Evolutionary conservation across 495 filamentous ascomycete species (phyloP).

Genomic region (Xylaria nigripes): DNA sequence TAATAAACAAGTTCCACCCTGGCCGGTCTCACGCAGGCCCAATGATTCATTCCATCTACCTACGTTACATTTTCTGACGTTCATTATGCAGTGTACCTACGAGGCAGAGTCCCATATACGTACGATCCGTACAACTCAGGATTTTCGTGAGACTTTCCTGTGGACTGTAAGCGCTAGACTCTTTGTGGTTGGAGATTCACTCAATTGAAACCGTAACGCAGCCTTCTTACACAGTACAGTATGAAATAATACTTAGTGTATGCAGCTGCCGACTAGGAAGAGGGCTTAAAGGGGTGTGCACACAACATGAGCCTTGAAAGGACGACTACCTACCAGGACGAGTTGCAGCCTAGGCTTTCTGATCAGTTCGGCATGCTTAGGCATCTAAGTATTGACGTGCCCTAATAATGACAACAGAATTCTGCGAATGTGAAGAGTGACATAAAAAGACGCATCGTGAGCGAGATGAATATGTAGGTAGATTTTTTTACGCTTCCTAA

Average conservation of each 20-base stretch:
- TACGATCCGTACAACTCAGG: not conserved
- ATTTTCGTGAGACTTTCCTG: constrained; percentile 7
- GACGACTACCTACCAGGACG: not conserved
- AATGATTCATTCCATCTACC: too few species aligned
- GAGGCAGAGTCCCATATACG: too few species aligned
- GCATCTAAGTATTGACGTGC: not conserved
- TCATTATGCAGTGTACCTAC: not conserved
- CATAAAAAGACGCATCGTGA: not conserved
- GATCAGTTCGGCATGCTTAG: not conserved
- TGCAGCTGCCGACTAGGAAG: not conserved
- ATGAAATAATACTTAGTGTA: not conserved
- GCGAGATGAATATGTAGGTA: not conserved
- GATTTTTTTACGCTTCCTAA: not conserved
- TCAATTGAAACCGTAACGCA: constrained; percentile 1
- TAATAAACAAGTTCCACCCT: not conserved
- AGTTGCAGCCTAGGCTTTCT: not conserved
- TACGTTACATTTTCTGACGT: too few species aligned
- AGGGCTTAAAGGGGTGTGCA: not conserved
- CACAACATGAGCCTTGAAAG: not conserved
- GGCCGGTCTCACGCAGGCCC: constrained; percentile 5
- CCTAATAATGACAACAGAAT: not conserved
- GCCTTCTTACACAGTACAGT: not conserved
- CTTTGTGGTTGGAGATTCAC: constrained; percentile 7
- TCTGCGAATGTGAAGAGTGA: not conserved
- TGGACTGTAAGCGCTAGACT: constrained; percentile 11